These are phyloP conservation scores for Globisporangium echinulatum DNA, from an alignment of 352 stramenopile species.

Conservation along the genomic window DNA sequence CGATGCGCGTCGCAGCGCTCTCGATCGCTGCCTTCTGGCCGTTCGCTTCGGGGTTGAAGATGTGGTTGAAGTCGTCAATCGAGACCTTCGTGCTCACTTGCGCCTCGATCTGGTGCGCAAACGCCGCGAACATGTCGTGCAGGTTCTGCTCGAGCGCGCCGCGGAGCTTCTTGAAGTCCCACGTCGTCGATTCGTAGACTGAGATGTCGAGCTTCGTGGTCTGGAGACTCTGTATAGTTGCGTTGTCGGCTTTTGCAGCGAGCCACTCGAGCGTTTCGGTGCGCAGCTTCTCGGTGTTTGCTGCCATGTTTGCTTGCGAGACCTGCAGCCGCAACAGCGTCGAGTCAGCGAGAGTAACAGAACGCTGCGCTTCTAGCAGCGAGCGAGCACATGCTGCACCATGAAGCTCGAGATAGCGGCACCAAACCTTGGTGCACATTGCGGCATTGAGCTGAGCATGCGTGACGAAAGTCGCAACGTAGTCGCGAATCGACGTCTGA, in stretches of 20 bases:
- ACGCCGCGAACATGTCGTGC: slow-evolving; percentile 49
- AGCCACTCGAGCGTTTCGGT: slow-evolving; percentile 23
- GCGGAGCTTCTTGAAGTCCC: slow-evolving; percentile 51
- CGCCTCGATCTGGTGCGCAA: slow-evolving; percentile 46
- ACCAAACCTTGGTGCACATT: slow-evolving; percentile 36
- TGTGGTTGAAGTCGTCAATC: slow-evolving; percentile 56
- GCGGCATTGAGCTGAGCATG: slow-evolving; percentile 56
- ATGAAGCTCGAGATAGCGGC: too few relatives aligned
- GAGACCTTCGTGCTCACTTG: slow-evolving; percentile 45
- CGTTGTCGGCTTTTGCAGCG: slow-evolving; percentile 36
- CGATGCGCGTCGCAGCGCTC: slow-evolving; percentile 31
- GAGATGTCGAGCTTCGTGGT: slow-evolving; percentile 57
- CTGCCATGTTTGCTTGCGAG: slow-evolving; percentile 29
- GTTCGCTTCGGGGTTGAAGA: slow-evolving; percentile 52
- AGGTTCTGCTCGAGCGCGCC: slow-evolving; percentile 46
- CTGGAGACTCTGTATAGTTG: slow-evolving; percentile 26
- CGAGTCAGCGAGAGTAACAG: too few relatives aligned
- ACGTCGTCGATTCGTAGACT: slow-evolving; percentile 43
- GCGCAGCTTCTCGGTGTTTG: slow-evolving; percentile 27
- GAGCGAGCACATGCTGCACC: too few relatives aligned
- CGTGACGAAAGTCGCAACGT: slow-evolving; percentile 44
- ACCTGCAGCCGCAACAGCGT: slow-evolving; percentile 12
- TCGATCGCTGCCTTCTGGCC: slow-evolving; percentile 45
- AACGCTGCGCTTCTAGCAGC: too few relatives aligned
- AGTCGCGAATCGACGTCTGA: slow-evolving; percentile 22